Percentiles rank a stretch among this genome's conserved stretches.
Evolutionary conservation across 345 rosid genomes (phyloP).

Genomic region (Eucalyptus marginata): DNA sequence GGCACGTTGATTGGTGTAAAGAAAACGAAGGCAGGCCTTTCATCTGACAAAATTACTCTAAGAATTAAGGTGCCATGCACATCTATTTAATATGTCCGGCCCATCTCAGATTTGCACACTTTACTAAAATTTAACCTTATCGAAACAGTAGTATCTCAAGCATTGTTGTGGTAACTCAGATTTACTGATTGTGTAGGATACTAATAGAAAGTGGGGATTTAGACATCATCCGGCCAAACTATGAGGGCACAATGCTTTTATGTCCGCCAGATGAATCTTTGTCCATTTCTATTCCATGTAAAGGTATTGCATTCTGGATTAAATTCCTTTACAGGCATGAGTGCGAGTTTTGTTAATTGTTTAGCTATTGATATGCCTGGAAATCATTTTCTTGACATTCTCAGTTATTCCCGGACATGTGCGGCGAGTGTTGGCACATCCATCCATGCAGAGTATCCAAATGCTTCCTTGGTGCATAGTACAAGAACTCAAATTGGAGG

Average conservation of each 20-base stretch:
- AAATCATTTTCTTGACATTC: neutral
- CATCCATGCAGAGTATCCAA: too few species aligned
- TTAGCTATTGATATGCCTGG: neutral
- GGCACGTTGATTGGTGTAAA: conserved; percentile 1
- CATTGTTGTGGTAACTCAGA: neutral
- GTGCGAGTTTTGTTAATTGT: neutral
- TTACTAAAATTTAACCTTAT: neutral
- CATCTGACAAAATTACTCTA: conserved; percentile 14
- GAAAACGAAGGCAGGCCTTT: conserved; percentile 20
- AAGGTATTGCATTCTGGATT: conserved; percentile 16
- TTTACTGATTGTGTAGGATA: conserved; percentile 15
- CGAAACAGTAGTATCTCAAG: neutral
- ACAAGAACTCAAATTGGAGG: too few species aligned
- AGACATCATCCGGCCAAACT: conserved; percentile 33
- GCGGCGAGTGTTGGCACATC: too few species aligned
- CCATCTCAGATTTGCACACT: neutral
- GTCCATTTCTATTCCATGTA: conserved; percentile 28
- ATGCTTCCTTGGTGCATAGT: too few species aligned
- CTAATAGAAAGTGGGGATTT: conserved; percentile 21
- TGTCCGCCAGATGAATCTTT: conserved; percentile 3
- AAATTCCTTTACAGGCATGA: neutral
- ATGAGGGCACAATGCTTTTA: conserved; percentile 34
- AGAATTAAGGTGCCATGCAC: conserved; percentile 22
- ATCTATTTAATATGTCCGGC: neutral
- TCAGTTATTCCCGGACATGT: too few species aligned